These are phyloP conservation scores for Xylogone sp. DNA, from an alignment of 2,329 filamentous ascomycete species.

Conservation along the genomic window DNA sequence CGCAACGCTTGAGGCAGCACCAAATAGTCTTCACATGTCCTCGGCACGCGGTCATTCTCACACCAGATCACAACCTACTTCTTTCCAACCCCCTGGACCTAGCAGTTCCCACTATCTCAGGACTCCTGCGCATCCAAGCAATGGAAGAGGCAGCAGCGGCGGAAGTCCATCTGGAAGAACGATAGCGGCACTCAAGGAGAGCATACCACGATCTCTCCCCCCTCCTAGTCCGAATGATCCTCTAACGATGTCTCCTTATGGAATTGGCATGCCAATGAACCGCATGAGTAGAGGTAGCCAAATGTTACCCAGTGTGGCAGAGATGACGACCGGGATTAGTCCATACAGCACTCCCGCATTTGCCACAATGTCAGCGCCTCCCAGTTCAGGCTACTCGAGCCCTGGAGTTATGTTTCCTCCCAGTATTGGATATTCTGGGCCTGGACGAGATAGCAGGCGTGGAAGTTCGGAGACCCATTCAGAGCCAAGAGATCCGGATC, in stretches of 20 bases:
- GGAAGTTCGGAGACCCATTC: background rate
- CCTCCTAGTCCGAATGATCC: constrained; percentile 35
- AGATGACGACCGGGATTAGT: constrained; percentile 60
- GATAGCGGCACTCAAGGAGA: constrained; percentile 28
- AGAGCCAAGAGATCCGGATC: constrained; percentile 10
- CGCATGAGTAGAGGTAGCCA: constrained; percentile 19
- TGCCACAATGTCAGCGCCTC: constrained; percentile 29
- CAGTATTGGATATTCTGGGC: background rate
- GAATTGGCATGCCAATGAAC: constrained; percentile 17
- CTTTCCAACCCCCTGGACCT: constrained; percentile 12
- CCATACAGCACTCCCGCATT: constrained; percentile 58
- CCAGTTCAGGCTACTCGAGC: constrained; percentile 28
- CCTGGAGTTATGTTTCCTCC: constrained; percentile 32
- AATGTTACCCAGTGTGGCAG: constrained; percentile 56
- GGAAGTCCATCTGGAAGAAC: constrained; percentile 14
- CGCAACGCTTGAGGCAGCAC: constrained; percentile 44
- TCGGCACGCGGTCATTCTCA: constrained; percentile 29
- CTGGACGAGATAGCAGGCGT: background rate
- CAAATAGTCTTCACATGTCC: constrained; percentile 37
- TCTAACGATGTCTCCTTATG: constrained; percentile 27
- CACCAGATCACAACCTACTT: constrained; percentile 21
- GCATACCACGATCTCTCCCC: constrained; percentile 27
- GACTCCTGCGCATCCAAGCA: constrained; percentile 15
- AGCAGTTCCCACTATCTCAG: constrained; percentile 18
- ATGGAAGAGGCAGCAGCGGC: constrained; percentile 7